Evolutionary conservation across 148 eudicot species (phyloP).

Genomic region (Rhododendron vialii): DNA sequence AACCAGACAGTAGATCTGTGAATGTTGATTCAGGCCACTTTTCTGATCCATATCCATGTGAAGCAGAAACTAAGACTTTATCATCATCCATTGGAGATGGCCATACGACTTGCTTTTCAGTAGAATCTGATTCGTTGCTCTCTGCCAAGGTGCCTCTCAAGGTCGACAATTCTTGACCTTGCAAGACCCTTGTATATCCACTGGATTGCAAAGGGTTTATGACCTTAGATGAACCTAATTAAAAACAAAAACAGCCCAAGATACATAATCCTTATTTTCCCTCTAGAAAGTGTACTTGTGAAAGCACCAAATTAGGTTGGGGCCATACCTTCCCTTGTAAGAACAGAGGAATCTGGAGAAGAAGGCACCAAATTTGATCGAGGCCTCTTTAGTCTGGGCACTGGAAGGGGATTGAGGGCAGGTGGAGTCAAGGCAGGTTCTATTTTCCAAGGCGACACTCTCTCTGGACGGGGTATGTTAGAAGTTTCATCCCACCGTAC

Average conservation of each 20-base stretch:
- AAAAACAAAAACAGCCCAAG: not conserved
- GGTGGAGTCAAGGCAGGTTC: slow-evolving; percentile 85
- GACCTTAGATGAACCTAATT: slow-evolving; percentile 54
- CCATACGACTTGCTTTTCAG: slow-evolving; percentile 59
- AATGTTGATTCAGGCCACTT: slow-evolving; percentile 65
- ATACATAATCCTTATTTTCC: not conserved
- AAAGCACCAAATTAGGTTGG: not conserved
- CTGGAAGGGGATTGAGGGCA: slow-evolving; percentile 72
- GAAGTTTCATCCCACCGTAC: slow-evolving; percentile 99
- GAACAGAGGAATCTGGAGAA: slow-evolving; percentile 72
- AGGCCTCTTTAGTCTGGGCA: slow-evolving; percentile 78
- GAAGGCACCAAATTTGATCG: slow-evolving; percentile 59
- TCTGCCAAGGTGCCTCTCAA: slow-evolving; percentile 65
- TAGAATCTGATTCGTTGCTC: slow-evolving; percentile 61
- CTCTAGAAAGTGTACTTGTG: not conserved
- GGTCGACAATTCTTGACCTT: slow-evolving; percentile 83
- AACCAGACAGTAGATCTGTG: slow-evolving; percentile 72
- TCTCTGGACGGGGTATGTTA: slow-evolving; percentile 78
- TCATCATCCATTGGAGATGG: slow-evolving; percentile 50
- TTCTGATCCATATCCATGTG: slow-evolving; percentile 51
- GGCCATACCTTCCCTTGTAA: slow-evolving; percentile 75
- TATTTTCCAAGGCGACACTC: slow-evolving; percentile 92
- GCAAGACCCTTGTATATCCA: slow-evolving; percentile 73
- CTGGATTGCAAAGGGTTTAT: slow-evolving; percentile 59
- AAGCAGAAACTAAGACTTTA: slow-evolving; percentile 39